Percentiles rank a stretch among this genome's conserved stretches.
phyloP scores from a whole-genome alignment of 306 rosid genomes.

The Bauhinia variegata region DNA sequence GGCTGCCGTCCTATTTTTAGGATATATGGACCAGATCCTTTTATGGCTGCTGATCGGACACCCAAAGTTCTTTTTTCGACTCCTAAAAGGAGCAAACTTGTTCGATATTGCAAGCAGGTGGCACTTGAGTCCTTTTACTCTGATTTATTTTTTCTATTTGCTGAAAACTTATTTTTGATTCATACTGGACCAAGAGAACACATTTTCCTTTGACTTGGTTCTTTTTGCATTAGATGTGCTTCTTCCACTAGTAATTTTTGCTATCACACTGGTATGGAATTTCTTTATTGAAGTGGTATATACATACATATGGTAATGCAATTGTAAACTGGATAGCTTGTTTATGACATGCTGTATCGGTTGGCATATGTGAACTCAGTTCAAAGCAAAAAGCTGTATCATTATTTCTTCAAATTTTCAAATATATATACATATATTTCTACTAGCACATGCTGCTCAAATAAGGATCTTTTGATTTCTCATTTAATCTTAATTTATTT shows the following conservation, averaged over 20 bases:
- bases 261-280: conserved; percentile 16
- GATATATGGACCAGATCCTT: conserved; percentile 93
- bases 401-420: conserved; percentile 26
- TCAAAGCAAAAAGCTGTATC: conserved; percentile 9
- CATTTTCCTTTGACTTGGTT: conserved; percentile 15
- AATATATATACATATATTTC: conserved; percentile 30
- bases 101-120: conserved; percentile 87
- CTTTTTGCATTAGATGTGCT: conserved; percentile 14
- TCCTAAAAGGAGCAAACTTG: conserved; percentile 84
- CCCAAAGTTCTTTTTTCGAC: conserved; percentile 90
- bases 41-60: conserved; percentile 81
- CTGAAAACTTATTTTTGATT: conserved; percentile 2
- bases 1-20: conserved; percentile 95
- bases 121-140: conserved; percentile 31
- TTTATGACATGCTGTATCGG: conserved; percentile 19
- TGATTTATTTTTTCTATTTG: conserved; percentile 6
- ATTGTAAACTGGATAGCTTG: conserved; percentile 4
- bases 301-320: background rate
- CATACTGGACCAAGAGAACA: conserved; percentile 4
- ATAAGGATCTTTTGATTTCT: conserved; percentile 15
- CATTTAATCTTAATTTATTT: conserved; percentile 16
- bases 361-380: conserved; percentile 12
- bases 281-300: conserved; percentile 13
- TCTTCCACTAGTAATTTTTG: conserved; percentile 24
- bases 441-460: conserved; percentile 30